Percentiles rank a stretch among this genome's conserved stretches.
Conservation (phyloP, 1,139 yeast genomes). For the Pichia sp. region DNA sequence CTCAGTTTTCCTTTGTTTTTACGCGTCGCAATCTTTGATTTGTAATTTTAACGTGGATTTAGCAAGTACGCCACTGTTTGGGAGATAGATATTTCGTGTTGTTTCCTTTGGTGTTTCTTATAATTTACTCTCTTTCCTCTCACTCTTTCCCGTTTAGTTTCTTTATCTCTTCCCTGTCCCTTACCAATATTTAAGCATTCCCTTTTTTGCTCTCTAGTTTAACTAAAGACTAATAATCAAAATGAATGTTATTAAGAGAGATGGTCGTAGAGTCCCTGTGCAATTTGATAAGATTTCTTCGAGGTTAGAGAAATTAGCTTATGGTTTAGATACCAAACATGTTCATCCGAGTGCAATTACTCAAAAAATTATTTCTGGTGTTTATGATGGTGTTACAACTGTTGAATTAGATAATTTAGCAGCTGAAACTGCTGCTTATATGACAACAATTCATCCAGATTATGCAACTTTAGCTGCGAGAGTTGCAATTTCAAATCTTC, state of each 20-base stretch:
- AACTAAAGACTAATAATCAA: too few species aligned
- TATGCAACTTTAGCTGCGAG: conserved; percentile 93
- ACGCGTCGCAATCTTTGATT: background rate
- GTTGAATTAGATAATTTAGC: conserved; percentile 87
- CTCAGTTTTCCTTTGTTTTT: background rate
- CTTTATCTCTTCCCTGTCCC: too few species aligned
- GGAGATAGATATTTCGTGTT: background rate
- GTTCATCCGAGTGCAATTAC: conserved; percentile 56
- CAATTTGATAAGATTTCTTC: conserved; percentile 39
- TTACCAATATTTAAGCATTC: too few species aligned
- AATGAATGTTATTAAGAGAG: conserved; percentile 53
- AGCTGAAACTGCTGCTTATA: conserved; percentile 94
- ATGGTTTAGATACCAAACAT: conserved; percentile 52
- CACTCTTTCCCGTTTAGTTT: background rate
- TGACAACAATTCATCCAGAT: conserved; percentile 96
- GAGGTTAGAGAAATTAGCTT: conserved; percentile 36
- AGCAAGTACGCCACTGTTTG: background rate
- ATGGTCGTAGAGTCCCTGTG: conserved; percentile 53
- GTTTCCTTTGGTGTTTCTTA: background rate
- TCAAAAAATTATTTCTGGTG: conserved; percentile 52
- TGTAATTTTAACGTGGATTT: background rate
- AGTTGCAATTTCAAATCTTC: conserved; percentile 84
- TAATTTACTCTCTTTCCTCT: background rate
- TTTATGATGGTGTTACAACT: conserved; percentile 89
- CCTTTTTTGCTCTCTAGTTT: too few species aligned